Percentiles rank a stretch among this genome's conserved stretches.
These are phyloP conservation scores for Pseudocercospora fuligena DNA, from an alignment of 2,329 filamentous ascomycete genomes.

Conservation along the genomic window DNA sequence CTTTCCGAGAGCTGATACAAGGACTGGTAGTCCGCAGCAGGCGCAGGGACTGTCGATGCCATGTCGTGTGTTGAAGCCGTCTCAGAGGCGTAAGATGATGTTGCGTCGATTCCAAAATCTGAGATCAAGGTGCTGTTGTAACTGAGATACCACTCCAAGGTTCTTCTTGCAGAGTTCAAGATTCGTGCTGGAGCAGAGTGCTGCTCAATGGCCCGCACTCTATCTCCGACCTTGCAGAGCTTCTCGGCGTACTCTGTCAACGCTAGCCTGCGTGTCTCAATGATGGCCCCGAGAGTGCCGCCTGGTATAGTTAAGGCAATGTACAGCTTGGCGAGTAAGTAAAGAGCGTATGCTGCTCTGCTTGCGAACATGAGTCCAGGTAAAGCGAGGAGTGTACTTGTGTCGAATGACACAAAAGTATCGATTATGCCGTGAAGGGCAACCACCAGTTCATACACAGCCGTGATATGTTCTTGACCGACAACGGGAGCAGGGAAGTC, in stretches of 20 bases:
- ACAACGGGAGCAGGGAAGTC: slow-evolving; percentile 36
- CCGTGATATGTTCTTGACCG: slow-evolving; percentile 33
- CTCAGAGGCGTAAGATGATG: neutral
- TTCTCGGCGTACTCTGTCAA: slow-evolving; percentile 36
- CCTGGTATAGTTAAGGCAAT: slow-evolving; percentile 33
- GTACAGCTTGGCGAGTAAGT: slow-evolving; percentile 35
- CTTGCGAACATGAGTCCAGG: slow-evolving; percentile 32
- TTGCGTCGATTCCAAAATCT: neutral
- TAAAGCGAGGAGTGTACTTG: slow-evolving; percentile 25
- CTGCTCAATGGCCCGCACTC: slow-evolving; percentile 21
- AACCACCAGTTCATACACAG: slow-evolving; percentile 30
- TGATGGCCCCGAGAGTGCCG: slow-evolving; percentile 35
- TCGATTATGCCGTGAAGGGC: slow-evolving; percentile 35
- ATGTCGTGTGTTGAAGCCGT: neutral
- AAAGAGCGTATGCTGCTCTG: slow-evolving; percentile 34
- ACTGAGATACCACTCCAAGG: slow-evolving; percentile 30
- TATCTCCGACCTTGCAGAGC: slow-evolving; percentile 18
- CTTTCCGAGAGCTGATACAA: slow-evolving; percentile 20
- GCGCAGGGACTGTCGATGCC: neutral
- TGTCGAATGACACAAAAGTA: slow-evolving; percentile 24
- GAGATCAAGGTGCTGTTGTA: slow-evolving; percentile 24
- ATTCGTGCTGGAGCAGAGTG: slow-evolving; percentile 29
- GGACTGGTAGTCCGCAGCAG: slow-evolving; percentile 19
- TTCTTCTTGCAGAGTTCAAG: slow-evolving; percentile 21
- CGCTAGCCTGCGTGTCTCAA: slow-evolving; percentile 34